Base-by-base conservation (phyloP, 805 yeast genomes). In the Yarrowia porcina region DNA sequence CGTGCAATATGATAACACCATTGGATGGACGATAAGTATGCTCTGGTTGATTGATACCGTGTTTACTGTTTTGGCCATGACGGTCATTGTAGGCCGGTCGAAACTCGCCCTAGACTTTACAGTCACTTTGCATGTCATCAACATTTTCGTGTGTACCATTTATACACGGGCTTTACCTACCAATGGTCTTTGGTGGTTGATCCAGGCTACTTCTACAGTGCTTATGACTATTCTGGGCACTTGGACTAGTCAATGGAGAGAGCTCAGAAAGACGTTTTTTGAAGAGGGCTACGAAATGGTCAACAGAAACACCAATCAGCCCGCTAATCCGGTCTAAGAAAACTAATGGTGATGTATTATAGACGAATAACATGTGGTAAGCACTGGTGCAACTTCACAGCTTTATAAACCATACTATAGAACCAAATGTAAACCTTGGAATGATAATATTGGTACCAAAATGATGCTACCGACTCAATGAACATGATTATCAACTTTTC, bases 71-170 rank as follows among this genome's bases (percentile, higher is more conserved):
- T 73, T 90, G 11, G 90, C 90, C 71, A 85, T 93, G 70, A 90
- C 96, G 0, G 75, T 92, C 1, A 85, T 93, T 27, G 97, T 93
- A 12, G 97, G 98, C 0, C 79, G 98, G 64, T 88, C 96, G 42
- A 94, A 93, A 73, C 77, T 93, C 56, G 98, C 97, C 0, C 88
- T 97, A 88, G 99, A 93, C 75, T 93, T 94, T 76, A 97, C 97
- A 11, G 71, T 93, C n/a, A 94, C 99, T 0, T 83, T 93, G 15
- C 97, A 94, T 73, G 83, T 88, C 21, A 81, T 94, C 57, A 87
- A 93, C 74, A 74, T 93, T 23, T 60, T 85, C 3, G 84, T 90
- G 3, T 89, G 85, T 0, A 85, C 89, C 84, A 65, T 83, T 0
- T 84, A 83, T 66, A 79, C 89, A 1, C 81, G 83, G 0, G 78